Base-by-base conservation (phyloP, 805 yeast genomes). In the Myxozyma vanderwaltii region DNA sequence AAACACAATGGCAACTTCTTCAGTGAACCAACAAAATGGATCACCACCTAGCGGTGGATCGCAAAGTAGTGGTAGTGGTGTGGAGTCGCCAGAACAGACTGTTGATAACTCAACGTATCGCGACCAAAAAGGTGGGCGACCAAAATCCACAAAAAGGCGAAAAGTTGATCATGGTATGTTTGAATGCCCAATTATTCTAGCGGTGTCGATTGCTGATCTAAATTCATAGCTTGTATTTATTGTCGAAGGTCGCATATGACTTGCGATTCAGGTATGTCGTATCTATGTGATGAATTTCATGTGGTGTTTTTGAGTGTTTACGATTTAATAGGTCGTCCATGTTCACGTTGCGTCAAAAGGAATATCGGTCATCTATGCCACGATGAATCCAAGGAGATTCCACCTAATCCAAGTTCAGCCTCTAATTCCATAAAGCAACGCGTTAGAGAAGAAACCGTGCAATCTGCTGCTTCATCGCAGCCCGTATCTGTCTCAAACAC, bases 231-330 rank as follows among this genome's bases (percentile, higher is more conserved):
- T 0, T 91, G 98, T 74, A 87, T 91, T 0, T 91, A 88, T 70
- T 91, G 97, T 71, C 82, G 97, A 40, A 77, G 98, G 55, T 89
- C 96, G 0, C 98, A 91, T 72, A 89, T 91, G 91, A 88, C 90
- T 31, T 91, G 98, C 74, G 96, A 91, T 71, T 86, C 85, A 43
- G 76, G 82, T 61, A 51, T 31, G 67, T 41, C 4, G 13, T 15
- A 8, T 46, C 21, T 12, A 17, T n/a, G 19, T 17, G 38, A 23
- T 27, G 27, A 4, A 26, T 21, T 41, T 41, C 26, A 45, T 1
- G 13, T 27, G 4, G 4, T 12, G 21, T 12, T n/a, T n/a, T n/a
- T n/a, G n/a, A 29, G 19, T 24, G 13, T 15, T 44, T 73, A 21
- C 8, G 41, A 5, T 47, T n/a, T 4, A 19, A 1, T 40, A 43